A percentile compares a stretch with the other conserved stretches of the same genome.
Evolutionary conservation across 2,329 filamentous ascomycete species (phyloP).

Genomic region (Talaromyces sp.): DNA sequence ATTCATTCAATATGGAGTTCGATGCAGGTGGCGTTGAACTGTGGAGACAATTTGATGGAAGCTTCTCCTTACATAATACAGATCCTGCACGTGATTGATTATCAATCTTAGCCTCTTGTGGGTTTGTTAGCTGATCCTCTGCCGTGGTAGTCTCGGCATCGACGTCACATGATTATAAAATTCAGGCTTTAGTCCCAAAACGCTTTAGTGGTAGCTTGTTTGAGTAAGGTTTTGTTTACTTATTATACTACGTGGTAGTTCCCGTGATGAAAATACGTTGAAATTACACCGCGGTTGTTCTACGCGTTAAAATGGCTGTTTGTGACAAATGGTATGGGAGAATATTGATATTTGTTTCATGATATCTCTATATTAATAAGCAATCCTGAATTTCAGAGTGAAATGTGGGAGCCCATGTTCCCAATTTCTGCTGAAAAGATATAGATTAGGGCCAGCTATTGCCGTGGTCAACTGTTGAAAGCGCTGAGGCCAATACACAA

Average conservation of each 20-base stretch:
- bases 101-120: not conserved
- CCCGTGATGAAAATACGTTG: not conserved
- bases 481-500: not conserved
- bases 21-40: conserved; percentile 7
- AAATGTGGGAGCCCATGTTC: not conserved
- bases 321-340: not conserved
- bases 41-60: conserved; percentile 2
- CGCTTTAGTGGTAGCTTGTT: not conserved
- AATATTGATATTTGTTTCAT: not conserved
- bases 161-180: not conserved
- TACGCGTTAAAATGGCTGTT: too few relatives aligned
- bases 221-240: conserved; percentile 1
- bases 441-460: too few relatives aligned
- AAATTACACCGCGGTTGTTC: not conserved
- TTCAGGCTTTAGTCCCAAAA: not conserved
- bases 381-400: not conserved
- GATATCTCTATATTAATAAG: too few relatives aligned
- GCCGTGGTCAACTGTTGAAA: too few relatives aligned
- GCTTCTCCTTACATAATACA: not conserved
- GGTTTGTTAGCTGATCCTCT: not conserved
- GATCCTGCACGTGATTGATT: not conserved
- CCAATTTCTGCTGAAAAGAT: too few relatives aligned
- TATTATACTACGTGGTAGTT: not conserved
- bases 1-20: not conserved
- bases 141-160: not conserved